Conservation (phyloP, 805 yeast species). For the Wickerhamomyces subpelliculosus region DNA sequence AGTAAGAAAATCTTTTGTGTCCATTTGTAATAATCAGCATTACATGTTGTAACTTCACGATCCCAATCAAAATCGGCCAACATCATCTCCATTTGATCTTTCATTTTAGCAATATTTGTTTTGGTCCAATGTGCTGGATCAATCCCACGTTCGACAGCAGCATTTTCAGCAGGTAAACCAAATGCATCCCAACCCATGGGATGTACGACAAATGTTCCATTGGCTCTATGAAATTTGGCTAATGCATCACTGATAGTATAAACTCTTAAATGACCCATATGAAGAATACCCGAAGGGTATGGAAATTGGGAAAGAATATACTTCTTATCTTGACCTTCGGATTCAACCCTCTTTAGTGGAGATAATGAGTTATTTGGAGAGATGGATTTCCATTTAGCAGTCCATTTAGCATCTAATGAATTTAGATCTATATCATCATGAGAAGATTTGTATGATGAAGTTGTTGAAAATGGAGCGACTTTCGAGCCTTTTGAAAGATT, state of each 20-base stretch:
- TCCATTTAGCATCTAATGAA: constrained; percentile 48
- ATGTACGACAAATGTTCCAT: constrained; percentile 75
- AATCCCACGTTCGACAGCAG: constrained; percentile 81
- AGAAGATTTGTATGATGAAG: neutral
- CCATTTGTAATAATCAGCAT: constrained; percentile 84
- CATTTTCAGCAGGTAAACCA: constrained; percentile 97
- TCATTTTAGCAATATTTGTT: constrained; percentile 78
- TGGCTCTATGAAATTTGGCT: constrained; percentile 69
- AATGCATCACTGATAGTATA: constrained; percentile 85
- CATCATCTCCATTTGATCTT: constrained; percentile 71
- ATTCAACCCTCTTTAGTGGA: constrained; percentile 22
- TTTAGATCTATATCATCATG: constrained; percentile 1
- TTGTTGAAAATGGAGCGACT: neutral
- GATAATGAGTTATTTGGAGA: constrained; percentile 30
- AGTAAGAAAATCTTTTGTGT: constrained; percentile 82
- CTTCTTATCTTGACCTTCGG: constrained; percentile 28
- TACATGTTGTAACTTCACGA: constrained; percentile 78
- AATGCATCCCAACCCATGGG: constrained; percentile 99
- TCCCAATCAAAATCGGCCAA: constrained; percentile 92
- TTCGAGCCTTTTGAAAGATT: neutral
- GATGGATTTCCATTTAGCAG: constrained; percentile 34
- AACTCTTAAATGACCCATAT: constrained; percentile 91
- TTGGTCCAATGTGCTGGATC: constrained; percentile 83
- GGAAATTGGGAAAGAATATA: constrained; percentile 89
- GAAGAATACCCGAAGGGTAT: constrained; percentile 89